Evolutionary conservation across 2,329 filamentous ascomycete species (phyloP).

Genomic region (Nemania sp.): DNA sequence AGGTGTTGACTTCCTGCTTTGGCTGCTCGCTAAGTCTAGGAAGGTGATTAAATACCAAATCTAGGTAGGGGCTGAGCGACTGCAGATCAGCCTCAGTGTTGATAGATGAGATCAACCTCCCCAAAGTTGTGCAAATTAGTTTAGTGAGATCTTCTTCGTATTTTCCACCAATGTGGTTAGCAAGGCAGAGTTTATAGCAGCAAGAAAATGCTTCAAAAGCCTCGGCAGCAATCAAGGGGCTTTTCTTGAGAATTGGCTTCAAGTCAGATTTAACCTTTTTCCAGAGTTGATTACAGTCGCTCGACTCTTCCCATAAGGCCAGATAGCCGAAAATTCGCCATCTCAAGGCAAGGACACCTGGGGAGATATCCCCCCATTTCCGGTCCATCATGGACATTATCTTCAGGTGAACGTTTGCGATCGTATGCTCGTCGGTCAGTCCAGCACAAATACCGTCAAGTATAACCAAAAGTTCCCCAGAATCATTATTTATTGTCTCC

Average conservation of each 20-base stretch:
- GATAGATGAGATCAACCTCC: conserved; percentile 41
- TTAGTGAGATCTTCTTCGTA: conserved; percentile 45
- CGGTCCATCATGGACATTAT: conserved; percentile 51
- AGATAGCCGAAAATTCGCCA: conserved; percentile 49
- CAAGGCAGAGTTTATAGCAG: conserved; percentile 47
- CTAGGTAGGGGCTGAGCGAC: conserved; percentile 39
- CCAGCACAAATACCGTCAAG: conserved; percentile 55
- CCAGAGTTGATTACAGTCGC: conserved; percentile 46
- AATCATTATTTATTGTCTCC: conserved; percentile 41
- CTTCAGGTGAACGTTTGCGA: conserved; percentile 49
- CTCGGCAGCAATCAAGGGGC: conserved; percentile 38
- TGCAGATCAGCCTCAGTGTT: conserved; percentile 34
- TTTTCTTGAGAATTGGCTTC: conserved; percentile 45
- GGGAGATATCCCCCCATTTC: conserved; percentile 40
- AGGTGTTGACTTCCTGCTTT: conserved; percentile 37
- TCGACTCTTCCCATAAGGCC: conserved; percentile 46
- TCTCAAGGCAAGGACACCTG: conserved; percentile 45
- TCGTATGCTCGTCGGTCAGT: conserved; percentile 51
- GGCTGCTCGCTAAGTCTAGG: conserved; percentile 45
- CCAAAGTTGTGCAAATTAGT: conserved; percentile 43
- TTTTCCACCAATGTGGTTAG: conserved; percentile 47
- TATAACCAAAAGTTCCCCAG: conserved; percentile 52
- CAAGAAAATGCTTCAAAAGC: conserved; percentile 50
- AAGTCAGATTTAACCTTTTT: conserved; percentile 43
- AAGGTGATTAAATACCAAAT: conserved; percentile 45